These are phyloP conservation scores for Solanum hybrid DNA, from an alignment of 305 asterid genomes.

Conservation along the genomic window DNA sequence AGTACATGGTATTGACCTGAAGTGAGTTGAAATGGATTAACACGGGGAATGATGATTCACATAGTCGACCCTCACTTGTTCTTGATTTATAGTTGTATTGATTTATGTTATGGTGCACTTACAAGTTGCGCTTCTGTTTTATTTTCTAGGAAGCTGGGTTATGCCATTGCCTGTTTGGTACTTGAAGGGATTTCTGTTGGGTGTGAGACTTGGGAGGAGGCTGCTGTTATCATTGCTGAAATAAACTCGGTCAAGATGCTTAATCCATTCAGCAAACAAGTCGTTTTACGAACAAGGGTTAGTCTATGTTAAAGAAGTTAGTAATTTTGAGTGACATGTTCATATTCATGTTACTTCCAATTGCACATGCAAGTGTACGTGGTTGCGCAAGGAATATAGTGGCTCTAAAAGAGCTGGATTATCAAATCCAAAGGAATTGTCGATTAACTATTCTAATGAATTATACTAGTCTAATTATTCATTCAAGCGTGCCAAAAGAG, in stretches of 20 bases:
- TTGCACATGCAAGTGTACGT: neutral
- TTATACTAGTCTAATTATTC: no score
- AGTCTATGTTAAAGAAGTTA: conserved; percentile 1
- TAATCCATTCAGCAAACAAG: conserved; percentile 51
- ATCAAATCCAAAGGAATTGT: neutral
- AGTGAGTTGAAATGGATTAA: neutral
- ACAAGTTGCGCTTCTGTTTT: neutral
- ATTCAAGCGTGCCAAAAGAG: neutral
- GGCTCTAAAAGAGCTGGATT: neutral
- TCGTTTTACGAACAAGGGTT: conserved; percentile 36
- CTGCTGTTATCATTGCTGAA: conserved; percentile 41
- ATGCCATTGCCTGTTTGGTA: conserved; percentile 51
- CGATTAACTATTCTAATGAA: neutral
- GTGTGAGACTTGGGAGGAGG: conserved; percentile 68
- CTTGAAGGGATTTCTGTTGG: conserved; percentile 44
- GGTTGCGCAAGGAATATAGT: no score
- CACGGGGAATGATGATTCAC: neutral
- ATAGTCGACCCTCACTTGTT: neutral
- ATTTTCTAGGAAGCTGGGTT: conserved; percentile 48
- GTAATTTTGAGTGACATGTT: neutral
- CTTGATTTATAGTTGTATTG: neutral
- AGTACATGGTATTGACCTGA: neutral
- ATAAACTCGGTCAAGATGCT: conserved; percentile 51
- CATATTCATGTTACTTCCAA: neutral
- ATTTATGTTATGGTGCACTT: neutral